phyloP scores from a whole-genome alignment of 2,329 filamentous ascomycete species.

The Alternaria viburni region DNA sequence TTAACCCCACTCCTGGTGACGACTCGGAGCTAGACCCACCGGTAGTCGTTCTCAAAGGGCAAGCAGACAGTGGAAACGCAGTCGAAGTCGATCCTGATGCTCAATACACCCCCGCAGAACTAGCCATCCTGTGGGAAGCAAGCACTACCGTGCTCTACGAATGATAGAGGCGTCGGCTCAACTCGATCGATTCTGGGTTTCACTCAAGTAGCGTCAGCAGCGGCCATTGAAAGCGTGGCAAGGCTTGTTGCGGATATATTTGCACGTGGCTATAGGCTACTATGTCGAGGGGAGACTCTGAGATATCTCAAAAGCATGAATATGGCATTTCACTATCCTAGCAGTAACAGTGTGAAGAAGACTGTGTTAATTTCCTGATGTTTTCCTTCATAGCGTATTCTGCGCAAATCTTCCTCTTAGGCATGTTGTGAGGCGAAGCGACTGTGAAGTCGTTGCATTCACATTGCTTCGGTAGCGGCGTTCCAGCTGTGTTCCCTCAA shows the following conservation, averaged over 20 bases:
- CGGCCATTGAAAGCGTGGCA: neutral
- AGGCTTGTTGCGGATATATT: neutral
- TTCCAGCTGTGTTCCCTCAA: neutral
- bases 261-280: neutral
- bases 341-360: rapidly evolving
- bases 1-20: neutral
- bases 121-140: neutral
- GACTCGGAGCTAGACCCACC: neutral
- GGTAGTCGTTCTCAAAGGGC: neutral
- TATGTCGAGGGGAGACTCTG: neutral
- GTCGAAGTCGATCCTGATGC: neutral
- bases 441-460: neutral
- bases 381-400: rapidly evolving
- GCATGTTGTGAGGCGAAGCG: neutral
- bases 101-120: neutral
- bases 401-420: rapidly evolving
- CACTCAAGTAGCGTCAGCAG: neutral
- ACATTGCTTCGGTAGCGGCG: neutral
- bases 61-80: neutral
- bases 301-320: neutral
- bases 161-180: neutral
- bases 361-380: neutral
- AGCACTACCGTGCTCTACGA: neutral
- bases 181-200: neutral
- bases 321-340: neutral